Percentiles rank a stretch among this genome's conserved stretches.
These are phyloP conservation scores for Fraxinus velutina DNA, from an alignment of 305 asterid genomes.

Conservation along the genomic window DNA sequence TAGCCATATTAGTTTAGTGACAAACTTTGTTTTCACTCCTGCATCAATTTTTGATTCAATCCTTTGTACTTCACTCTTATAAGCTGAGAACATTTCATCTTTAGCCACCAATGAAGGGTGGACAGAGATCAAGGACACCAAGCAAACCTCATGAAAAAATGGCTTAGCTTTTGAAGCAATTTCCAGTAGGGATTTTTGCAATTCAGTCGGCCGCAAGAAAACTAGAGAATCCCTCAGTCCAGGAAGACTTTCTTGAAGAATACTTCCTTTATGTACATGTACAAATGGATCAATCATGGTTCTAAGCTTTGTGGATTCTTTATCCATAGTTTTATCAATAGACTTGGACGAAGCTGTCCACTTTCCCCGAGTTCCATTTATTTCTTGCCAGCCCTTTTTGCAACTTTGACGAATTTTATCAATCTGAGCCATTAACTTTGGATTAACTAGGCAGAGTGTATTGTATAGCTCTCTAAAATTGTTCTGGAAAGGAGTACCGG, in stretches of 20 bases:
- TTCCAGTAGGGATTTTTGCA: conserved; percentile 20
- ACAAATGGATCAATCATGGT: conserved; percentile 29
- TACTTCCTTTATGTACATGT: conserved; percentile 30
- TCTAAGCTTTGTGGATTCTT: conserved; percentile 13
- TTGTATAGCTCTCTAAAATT: conserved; percentile 29
- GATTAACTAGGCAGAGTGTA: conserved; percentile 30
- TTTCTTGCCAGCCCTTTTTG: not conserved
- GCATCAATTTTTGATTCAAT: conserved; percentile 9
- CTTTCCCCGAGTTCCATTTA: conserved; percentile 4
- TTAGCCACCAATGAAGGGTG: conserved; percentile 32
- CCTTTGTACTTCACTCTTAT: not conserved
- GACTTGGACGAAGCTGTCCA: conserved; percentile 23
- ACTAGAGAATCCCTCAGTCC: conserved; percentile 30
- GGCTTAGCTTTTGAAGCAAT: not conserved
- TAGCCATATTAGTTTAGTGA: conserved; percentile 23
- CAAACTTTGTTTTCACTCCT: conserved; percentile 29
- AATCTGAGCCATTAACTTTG: conserved; percentile 8
- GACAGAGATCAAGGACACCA: conserved; percentile 24
- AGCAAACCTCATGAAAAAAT: conserved; percentile 2
- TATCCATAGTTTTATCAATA: conserved; percentile 10
- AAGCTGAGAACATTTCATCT: not conserved
- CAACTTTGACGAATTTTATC: not conserved
- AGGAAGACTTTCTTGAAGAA: conserved; percentile 32
- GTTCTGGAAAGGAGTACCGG: conserved; percentile 43
- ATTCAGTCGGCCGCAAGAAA: conserved; percentile 19